These are phyloP conservation scores for Solanum lignicaule DNA, from an alignment of 257 asterid genomes.

Conservation along the genomic window DNA sequence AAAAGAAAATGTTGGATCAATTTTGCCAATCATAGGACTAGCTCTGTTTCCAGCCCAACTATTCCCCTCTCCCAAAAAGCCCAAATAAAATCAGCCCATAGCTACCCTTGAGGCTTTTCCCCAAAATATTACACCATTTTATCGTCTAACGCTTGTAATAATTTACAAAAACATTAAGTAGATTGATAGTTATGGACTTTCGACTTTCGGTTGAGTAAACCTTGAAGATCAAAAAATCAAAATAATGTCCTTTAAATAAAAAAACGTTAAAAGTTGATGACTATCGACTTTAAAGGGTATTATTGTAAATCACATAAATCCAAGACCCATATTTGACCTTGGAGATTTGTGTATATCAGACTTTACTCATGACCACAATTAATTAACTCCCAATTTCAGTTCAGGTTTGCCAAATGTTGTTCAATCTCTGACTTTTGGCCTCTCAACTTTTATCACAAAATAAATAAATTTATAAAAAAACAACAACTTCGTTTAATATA, in stretches of 20 bases:
- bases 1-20: not conserved
- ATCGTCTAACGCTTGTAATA: not conserved
- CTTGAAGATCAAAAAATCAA: too few species aligned
- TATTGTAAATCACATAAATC: not conserved
- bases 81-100: not conserved
- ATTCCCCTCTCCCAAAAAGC: not conserved
- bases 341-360: not conserved
- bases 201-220: not conserved
- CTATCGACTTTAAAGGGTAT: not conserved
- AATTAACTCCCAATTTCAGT: not conserved
- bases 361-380: not conserved
- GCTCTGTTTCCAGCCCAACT: not conserved
- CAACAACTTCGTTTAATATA: not conserved
- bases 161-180: not conserved
- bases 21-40: not conserved
- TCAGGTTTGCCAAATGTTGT: not conserved
- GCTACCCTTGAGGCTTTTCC: not conserved
- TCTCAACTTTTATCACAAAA: not conserved
- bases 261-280: not conserved
- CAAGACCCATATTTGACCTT: not conserved
- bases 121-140: not conserved
- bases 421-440: not conserved
- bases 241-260: not conserved
- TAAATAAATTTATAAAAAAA: not conserved
- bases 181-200: too few species aligned